phyloP scores from a whole-genome alignment of 2,329 filamentous ascomycete species.

The Chaetomium sp. region DNA sequence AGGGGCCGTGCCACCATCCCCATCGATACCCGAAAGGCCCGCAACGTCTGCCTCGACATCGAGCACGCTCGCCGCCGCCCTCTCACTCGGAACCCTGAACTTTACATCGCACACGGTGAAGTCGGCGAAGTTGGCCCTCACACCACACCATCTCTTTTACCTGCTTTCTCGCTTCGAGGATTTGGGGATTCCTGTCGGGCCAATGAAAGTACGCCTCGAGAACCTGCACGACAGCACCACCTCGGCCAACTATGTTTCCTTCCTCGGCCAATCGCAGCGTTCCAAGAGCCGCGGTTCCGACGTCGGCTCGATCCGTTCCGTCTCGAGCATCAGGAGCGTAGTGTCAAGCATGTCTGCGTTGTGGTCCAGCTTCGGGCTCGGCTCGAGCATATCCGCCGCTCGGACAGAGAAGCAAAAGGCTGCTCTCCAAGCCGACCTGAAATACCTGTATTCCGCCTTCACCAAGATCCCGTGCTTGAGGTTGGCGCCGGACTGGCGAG shows the following conservation, averaged over 20 bases:
- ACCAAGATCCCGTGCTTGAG: slow-evolving; percentile 95
- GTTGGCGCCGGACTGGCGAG: slow-evolving; percentile 89
- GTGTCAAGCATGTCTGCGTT: slow-evolving; percentile 95
- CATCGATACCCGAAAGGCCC: slow-evolving; percentile 62
- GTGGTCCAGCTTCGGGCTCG: slow-evolving; percentile 86
- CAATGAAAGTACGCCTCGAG: slow-evolving; percentile 94
- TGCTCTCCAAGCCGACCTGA: slow-evolving; percentile 81
- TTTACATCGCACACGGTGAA: slow-evolving; percentile 86
- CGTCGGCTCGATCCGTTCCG: slow-evolving; percentile 88
- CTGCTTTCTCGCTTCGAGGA: slow-evolving; percentile 94
- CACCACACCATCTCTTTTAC: slow-evolving; percentile 95
- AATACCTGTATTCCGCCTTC: slow-evolving; percentile 96
- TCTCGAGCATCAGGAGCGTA: slow-evolving; percentile 94
- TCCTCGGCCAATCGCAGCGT: slow-evolving; percentile 80
- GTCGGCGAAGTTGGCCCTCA: slow-evolving; percentile 87
- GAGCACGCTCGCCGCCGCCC: slow-evolving; percentile 75
- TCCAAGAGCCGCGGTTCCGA: slow-evolving; percentile 79
- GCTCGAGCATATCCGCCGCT: slow-evolving; percentile 74
- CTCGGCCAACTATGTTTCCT: slow-evolving; percentile 92
- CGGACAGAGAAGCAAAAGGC: slow-evolving; percentile 89
- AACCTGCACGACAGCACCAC: slow-evolving; percentile 88
- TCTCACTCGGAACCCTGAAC: slow-evolving; percentile 82
- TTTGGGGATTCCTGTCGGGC: slow-evolving; percentile 83
- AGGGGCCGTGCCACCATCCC: slow-evolving; percentile 50
- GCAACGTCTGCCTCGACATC: slow-evolving; percentile 70